phyloP scores from a whole-genome alignment of 345 rosid genomes.

The Toxicodendron radicans region DNA sequence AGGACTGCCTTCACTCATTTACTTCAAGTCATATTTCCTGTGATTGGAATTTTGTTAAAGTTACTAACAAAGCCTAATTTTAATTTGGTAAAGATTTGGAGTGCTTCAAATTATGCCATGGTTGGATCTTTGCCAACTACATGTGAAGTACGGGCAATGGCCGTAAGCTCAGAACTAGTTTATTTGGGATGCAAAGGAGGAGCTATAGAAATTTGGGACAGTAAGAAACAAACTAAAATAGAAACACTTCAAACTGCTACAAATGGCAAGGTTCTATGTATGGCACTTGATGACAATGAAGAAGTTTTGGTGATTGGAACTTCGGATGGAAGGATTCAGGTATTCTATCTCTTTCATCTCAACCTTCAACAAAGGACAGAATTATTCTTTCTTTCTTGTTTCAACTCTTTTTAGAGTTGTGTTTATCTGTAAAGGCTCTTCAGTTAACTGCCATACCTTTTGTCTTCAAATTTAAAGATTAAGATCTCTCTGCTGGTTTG shows the following conservation, averaged over 20 bases:
- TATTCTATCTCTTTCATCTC: conserved; percentile 7
- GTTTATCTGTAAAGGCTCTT: background rate
- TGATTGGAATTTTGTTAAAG: background rate
- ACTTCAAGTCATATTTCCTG: background rate
- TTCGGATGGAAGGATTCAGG: conserved; percentile 67
- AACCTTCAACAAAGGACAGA: background rate
- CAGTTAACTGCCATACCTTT: background rate
- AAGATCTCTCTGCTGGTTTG: conserved; percentile 5
- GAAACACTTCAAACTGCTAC: conserved; percentile 49
- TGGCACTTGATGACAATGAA: conserved; percentile 55
- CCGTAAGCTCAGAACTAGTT: conserved; percentile 52
- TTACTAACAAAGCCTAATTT: conserved; percentile 7
- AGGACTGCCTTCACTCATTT: background rate
- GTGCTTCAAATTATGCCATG: conserved; percentile 37
- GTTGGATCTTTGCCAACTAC: conserved; percentile 48
- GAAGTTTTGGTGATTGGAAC: conserved; percentile 61
- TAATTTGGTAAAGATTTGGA: conserved; percentile 51
- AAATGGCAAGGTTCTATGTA: conserved; percentile 39
- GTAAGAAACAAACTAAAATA: conserved; percentile 45
- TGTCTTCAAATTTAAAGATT: background rate
- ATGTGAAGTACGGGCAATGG: conserved; percentile 48
- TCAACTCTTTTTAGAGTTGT: background rate
- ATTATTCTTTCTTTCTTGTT: background rate
- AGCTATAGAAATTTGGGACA: conserved; percentile 61
- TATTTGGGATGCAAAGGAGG: conserved; percentile 70